Evolutionary conservation across 1,284 basidiomycete species (phyloP).

Genomic region (Hypsizygus ulmarius): DNA sequence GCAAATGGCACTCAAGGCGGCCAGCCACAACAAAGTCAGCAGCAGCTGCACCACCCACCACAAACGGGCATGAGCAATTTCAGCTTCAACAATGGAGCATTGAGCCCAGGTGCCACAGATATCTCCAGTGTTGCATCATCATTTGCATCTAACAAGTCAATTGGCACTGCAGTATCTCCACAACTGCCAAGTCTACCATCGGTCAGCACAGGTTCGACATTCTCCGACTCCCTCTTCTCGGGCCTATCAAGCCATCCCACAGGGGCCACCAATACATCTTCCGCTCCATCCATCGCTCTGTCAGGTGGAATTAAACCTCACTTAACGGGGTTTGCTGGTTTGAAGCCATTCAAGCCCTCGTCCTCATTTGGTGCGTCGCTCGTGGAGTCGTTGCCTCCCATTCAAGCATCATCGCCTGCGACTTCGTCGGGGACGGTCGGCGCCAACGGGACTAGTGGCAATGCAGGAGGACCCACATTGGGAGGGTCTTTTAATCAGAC

Average conservation of each 20-base stretch:
- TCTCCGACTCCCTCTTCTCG: conserved; percentile 48
- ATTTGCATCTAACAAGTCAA: conserved; percentile 48
- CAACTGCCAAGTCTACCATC: conserved; percentile 16
- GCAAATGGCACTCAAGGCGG: conserved; percentile 12
- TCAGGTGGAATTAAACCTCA: conserved; percentile 63
- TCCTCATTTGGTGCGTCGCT: conserved; percentile 85
- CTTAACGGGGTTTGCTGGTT: conserved; percentile 75
- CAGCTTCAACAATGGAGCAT: conserved; percentile 37
- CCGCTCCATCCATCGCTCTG: conserved; percentile 24
- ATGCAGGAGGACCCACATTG: conserved; percentile 1
- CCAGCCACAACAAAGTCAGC: conserved; percentile 10
- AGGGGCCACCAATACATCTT: conserved; percentile 39
- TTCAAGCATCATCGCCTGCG: conserved; percentile 54
- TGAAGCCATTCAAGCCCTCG: conserved; percentile 91
- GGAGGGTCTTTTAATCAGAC: conserved; percentile 3
- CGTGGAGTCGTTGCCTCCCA: conserved; percentile 74
- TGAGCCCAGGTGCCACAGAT: conserved; percentile 44
- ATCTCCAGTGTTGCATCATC: conserved; percentile 72
- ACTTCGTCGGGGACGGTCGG: conserved; percentile 41
- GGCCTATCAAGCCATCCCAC: conserved; percentile 51
- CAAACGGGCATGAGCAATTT: conserved; percentile 31
- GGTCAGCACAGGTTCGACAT: conserved; percentile 33
- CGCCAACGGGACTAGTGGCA: conserved; percentile 8
- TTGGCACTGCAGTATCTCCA: conserved; percentile 21
- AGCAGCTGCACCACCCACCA: conserved; percentile 25